Evolutionary conservation across 768 basidiomycete species (phyloP), one percentile per base, ranked within the genome.

Genomic region (Serendipita sp.): DNA sequence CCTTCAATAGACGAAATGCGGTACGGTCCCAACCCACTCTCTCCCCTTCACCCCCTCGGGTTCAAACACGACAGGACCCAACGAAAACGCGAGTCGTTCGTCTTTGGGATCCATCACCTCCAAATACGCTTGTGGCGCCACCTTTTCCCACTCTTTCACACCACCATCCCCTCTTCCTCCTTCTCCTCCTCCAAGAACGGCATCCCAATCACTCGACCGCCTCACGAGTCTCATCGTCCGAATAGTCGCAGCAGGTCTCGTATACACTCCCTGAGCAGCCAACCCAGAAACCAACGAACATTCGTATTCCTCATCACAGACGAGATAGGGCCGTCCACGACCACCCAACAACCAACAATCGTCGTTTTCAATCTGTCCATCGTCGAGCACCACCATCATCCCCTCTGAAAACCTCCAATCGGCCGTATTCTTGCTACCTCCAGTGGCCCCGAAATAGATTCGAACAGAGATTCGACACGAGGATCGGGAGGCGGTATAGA

Each of bases 11-110:
- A 60, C 56, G 8, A 51, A 32, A 5, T 24, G 18, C 56, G 56
- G 56, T 24, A 60, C 32, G 16, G 16, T 35, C 8, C 56, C 56
- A 24, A 60, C 56, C 56, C 56, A 60, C 32, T 60, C 56, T 5
- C n/a, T 24, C 28, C 56, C 56, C 18, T 35, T 24, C 16, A 60
- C 35, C 28, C 56, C 56, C 3, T n/a, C n/a, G 16, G 56, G 56
- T n/a, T 60, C 56, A 60, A 60, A 60, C 56, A 37, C 24, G 28
- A 60, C 56, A 4, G 56, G 56, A 10, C 56, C 56, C 18, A 60
- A 28, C 24, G 56, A 28, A 28, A 24, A 60, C 56, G 56, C 16
- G 4, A 60, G 8, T 5, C 38, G 38, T 8, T 37, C 28, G 24
- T 60, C 56, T 60, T 30, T 35, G 18, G 56, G 28, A 35, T 60